phyloP scores from a whole-genome alignment of 176 grass and related monocot species.

The Eremochloa ophiuroides region DNA sequence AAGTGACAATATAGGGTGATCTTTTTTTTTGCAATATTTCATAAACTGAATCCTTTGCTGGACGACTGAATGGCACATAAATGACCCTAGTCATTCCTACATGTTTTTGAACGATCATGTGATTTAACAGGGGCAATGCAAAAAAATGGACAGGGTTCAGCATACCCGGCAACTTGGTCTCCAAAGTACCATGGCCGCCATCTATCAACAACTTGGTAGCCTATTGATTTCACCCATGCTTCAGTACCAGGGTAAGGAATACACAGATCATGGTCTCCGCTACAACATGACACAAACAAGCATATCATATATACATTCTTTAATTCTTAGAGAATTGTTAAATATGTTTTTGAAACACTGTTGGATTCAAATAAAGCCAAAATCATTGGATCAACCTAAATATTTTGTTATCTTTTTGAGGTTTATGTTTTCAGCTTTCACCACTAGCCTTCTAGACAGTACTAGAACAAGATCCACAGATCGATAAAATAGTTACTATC shows the following conservation, averaged over 20 bases:
- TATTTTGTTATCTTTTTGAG: background rate
- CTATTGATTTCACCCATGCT: slow-evolving; percentile 75
- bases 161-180: slow-evolving; percentile 69
- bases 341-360: background rate
- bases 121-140: background rate
- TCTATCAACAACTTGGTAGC: slow-evolving; percentile 56
- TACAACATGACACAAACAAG: slow-evolving; percentile 8
- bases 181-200: slow-evolving; percentile 75
- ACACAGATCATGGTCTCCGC: slow-evolving; percentile 85
- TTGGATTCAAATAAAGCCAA: background rate
- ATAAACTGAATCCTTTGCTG: background rate
- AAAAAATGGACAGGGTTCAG: background rate
- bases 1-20: background rate
- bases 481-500: background rate
- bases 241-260: slow-evolving; percentile 68
- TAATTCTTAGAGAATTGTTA: background rate
- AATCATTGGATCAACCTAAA: background rate
- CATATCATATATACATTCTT: background rate
- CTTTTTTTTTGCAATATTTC: background rate
- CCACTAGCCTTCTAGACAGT: background rate
- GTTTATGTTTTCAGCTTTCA: background rate
- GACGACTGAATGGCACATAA: background rate
- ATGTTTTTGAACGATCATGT: background rate
- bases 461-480: background rate
- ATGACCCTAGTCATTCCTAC: background rate